A percentile compares a stretch with the other conserved stretches of the same genome.
These are phyloP conservation scores for Quercus glauca DNA, from an alignment of 306 rosid species.

Conservation along the genomic window DNA sequence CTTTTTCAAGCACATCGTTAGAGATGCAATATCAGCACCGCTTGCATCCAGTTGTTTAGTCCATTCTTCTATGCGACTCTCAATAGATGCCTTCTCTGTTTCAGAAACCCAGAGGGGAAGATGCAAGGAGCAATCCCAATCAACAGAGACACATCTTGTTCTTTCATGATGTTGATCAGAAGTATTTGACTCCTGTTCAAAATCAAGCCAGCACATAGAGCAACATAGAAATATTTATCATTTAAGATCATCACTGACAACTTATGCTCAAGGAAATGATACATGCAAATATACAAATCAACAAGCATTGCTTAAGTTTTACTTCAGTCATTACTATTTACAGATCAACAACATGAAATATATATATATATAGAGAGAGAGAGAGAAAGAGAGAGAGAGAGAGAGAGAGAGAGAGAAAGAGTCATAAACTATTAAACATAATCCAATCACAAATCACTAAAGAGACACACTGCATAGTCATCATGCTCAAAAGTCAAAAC, in stretches of 20 bases:
- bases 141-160: conserved; percentile 18
- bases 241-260: not conserved
- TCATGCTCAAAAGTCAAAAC: not conserved
- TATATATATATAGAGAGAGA: too few species aligned
- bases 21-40: conserved; percentile 79
- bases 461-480: not conserved
- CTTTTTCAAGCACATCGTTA: conserved; percentile 60
- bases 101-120: conserved; percentile 85
- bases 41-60: conserved; percentile 51
- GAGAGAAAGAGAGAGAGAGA: too few species aligned
- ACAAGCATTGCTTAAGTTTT: not conserved
- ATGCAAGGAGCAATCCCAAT: conserved; percentile 93
- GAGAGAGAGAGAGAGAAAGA: not conserved
- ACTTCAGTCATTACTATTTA: not conserved
- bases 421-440: not conserved
- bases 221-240: not conserved
- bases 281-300: not conserved
- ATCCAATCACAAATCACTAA: not conserved
- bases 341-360: too few species aligned
- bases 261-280: not conserved
- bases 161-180: conserved; percentile 20
- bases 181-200: conserved; percentile 35
- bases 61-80: conserved; percentile 75
- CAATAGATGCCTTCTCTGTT: conserved; percentile 71
- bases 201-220: conserved; percentile 15